Evolutionary conservation across 2,329 filamentous ascomycete species (phyloP), one percentile per base, ranked within the genome.

Genomic region (Elsinoe fawcettii): DNA sequence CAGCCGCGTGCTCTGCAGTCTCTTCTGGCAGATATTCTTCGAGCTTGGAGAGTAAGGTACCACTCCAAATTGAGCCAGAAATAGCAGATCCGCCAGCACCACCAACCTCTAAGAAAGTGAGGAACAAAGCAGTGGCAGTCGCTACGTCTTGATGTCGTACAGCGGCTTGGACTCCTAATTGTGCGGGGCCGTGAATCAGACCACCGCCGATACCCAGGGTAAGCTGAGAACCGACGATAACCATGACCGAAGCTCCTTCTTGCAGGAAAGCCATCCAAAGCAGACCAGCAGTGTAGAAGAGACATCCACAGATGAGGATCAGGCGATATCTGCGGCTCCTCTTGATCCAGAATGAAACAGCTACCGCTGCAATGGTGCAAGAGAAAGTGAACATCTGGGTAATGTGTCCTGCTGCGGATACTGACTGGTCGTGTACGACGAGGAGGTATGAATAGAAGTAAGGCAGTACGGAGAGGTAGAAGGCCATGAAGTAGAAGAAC

Each of bases 401-500:
- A 60, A 86, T 81, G 63, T 81, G 80, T 32, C 84, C 81, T 11
- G 84, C 82, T 18, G 77, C 77, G 8, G 76, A 74, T 59, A 84
- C 73, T 18, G 80, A 78, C 58, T 81, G 75, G 60, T 75, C 74
- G 61, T 84, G 82, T 3, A 86, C 83, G 11, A 86, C 82, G 44
- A 84, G 76, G n/a, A 86, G 76, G 67, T 85, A 86, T 12, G 81
- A 85, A 65, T 81, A 82, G 63, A 85, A 83, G 70, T 86, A 87
- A 1, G 84, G 84, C 63, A 84, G 83, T 9, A 86, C 78, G 8
- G 83, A 85, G 60, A 85, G 80, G 67, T 86, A 86, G 67, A 85
- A 87, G n/a, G 84, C 82, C 77, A 85, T 81, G 64, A 87, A 86
- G 66, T 85, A 87, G 73, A 86, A 86, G 67, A 87, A 85, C 1